Evolutionary conservation across 805 yeast genomes (phyloP), one percentile per base, ranked within the genome.

Genomic region (Candida sithepensis): DNA sequence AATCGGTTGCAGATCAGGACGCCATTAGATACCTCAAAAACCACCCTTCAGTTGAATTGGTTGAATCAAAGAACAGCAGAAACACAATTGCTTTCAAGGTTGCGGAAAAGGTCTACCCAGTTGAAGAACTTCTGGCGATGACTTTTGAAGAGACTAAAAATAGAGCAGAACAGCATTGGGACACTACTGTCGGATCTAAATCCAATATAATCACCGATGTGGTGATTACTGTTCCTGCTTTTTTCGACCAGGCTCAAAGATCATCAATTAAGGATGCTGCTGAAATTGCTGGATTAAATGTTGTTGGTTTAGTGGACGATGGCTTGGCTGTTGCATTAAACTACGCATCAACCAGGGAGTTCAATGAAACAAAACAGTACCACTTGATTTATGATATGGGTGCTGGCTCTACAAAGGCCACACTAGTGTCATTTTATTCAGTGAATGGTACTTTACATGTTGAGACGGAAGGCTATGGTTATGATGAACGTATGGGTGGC

Each of bases 301-400:
- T 83, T 13, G 75, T 83, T 49, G 81, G 84, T 2, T 71, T 92
- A 46, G 86, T 91, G 2, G 91, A 87, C 60, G 97, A 92, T 64
- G 97, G 97, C 14, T 69, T 88, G n/a, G 94, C 98, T 2, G 89
- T 88, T 14, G 96, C 96, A 1, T 67, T 88, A 39, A 88, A 89
- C 59, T 91, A 81, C 63, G 88, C 88, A 1, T 73, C 86, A 28
- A 62, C 64, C 7, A 74, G 80, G 43, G 71, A 72, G 26, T 77
- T 77, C 50, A 65, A 67, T 32, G 57, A 60, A 12, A 74, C 72
- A 2, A 76, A 73, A 47, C 80, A 79, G 56, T 75, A 81, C 58
- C 87, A 87, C 61, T 62, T 89, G 43, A 77, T 94, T 32, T 89
- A 84, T 62, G 99, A 94, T 64, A 79, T 87, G 78, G 99, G 99